Conservation (phyloP, 805 yeast species). For the Ogataea nitratoaversa region DNA sequence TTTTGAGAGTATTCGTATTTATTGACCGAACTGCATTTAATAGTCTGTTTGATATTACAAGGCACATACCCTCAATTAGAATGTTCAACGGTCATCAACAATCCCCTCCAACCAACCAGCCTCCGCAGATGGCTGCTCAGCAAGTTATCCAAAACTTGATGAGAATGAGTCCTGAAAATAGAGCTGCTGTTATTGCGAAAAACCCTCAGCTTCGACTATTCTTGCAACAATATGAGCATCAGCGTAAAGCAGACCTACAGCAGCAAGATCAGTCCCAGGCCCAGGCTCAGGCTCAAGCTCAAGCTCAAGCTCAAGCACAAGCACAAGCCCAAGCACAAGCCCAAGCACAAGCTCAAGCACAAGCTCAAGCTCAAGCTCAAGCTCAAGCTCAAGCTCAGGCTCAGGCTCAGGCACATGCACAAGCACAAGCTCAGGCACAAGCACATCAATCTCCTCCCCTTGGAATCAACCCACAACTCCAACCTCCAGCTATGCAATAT, state of each 20-base stretch:
- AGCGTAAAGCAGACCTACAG: conserved; percentile 25
- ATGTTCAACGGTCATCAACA: conserved; percentile 9
- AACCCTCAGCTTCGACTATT: conserved; percentile 33
- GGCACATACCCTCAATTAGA: not conserved
- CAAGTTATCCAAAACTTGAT: conserved; percentile 31
- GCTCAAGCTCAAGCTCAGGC: conserved; percentile 5
- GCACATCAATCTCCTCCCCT: conserved; percentile 23
- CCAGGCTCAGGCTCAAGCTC: conserved; percentile 17
- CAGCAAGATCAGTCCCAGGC: conserved; percentile 25
- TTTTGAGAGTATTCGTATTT: too few species aligned
- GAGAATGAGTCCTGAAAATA: conserved; percentile 33
- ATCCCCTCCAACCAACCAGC: conserved; percentile 3
- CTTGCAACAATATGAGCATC: conserved; percentile 32
- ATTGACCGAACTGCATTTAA: not conserved
- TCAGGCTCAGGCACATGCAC: conserved; percentile 7
- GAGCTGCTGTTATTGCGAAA: conserved; percentile 28
- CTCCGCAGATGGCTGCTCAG: conserved; percentile 24
- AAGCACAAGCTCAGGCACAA: conserved; percentile 27
- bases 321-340: conserved; percentile 5
- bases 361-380: conserved; percentile 5
- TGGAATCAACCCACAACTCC: conserved; percentile 21
- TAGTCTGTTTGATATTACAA: too few species aligned
- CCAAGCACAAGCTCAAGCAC: conserved; percentile 3
- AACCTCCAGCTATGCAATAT: conserved; percentile 14
- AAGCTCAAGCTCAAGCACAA: conserved; percentile 13